A percentile compares a stretch with the other conserved stretches of the same genome.
phyloP scores from a whole-genome alignment of 768 basidiomycete genomes.

The Panaeolus cyanescens region DNA sequence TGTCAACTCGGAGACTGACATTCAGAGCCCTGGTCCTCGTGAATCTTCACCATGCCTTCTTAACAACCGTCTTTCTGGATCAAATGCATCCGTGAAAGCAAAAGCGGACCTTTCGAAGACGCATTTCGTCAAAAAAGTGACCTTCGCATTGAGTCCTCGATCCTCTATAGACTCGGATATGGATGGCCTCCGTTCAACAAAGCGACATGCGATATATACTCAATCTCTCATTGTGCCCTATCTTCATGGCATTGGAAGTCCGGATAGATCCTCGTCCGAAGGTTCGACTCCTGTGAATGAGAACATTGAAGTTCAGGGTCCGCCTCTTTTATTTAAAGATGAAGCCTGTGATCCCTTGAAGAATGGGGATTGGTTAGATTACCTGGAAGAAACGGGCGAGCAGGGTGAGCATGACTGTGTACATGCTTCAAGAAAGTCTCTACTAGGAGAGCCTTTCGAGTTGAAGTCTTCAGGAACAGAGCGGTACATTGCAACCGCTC shows the following conservation, averaged over 20 bases:
- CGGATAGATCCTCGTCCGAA: slow-evolving; percentile 1
- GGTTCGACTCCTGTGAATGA: neutral
- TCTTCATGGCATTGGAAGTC: slow-evolving; percentile 15
- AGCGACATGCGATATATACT: slow-evolving; percentile 41
- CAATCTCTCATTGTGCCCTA: slow-evolving; percentile 28
- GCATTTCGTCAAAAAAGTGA: neutral
- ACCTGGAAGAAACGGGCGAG: neutral
- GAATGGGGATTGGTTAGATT: neutral
- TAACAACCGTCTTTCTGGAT: neutral
- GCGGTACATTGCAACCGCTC: neutral
- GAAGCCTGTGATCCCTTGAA: neutral
- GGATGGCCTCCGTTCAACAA: slow-evolving; percentile 19
- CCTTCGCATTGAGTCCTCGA: slow-evolving; percentile 9
- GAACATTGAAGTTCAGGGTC: neutral
- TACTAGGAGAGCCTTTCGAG: slow-evolving; percentile 5
- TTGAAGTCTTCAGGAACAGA: neutral
- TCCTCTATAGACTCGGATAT: slow-evolving; percentile 12
- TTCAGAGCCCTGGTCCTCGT: neutral
- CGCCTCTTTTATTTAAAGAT: neutral
- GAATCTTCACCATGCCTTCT: neutral
- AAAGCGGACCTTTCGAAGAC: neutral
- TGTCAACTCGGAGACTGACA: neutral
- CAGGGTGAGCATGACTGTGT: neutral
- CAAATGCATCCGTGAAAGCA: neutral
- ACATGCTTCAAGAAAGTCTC: neutral